These are phyloP conservation scores for Trichoderma afroharzianum DNA, from an alignment of 2,329 filamentous ascomycete species.

Conservation along the genomic window DNA sequence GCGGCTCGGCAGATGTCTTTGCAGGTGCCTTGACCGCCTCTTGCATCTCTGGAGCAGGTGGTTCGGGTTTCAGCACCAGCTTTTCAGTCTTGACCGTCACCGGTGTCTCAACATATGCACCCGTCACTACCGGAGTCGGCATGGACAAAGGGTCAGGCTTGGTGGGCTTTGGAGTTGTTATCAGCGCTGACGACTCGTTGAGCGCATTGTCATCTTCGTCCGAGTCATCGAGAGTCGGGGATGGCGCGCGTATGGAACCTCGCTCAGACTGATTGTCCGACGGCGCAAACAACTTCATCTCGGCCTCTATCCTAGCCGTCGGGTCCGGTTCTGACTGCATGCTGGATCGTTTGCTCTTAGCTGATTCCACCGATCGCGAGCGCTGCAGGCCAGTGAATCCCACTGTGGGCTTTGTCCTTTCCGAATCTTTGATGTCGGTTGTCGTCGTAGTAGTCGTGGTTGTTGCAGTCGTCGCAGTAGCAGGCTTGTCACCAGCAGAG, in stretches of 20 bases:
- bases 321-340: conserved; percentile 52
- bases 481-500: conserved; percentile 15
- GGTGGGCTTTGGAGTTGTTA: conserved; percentile 46
- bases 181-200: conserved; percentile 23
- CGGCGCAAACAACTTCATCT: conserved; percentile 55
- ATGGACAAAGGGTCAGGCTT: conserved; percentile 45
- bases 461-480: not conserved
- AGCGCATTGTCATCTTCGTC: conserved; percentile 30
- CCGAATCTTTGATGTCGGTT: conserved; percentile 23
- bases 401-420: conserved; percentile 39
- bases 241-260: conserved; percentile 51
- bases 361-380: conserved; percentile 42
- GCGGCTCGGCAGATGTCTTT: conserved; percentile 14
- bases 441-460: not conserved
- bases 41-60: conserved; percentile 21
- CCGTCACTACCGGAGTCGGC: conserved; percentile 52
- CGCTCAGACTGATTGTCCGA: conserved; percentile 53
- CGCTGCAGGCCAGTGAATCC: conserved; percentile 45
- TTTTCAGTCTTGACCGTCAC: conserved; percentile 42
- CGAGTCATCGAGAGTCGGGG: conserved; percentile 35
- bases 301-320: conserved; percentile 53
- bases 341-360: conserved; percentile 47
- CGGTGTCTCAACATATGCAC: conserved; percentile 57
- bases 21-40: conserved; percentile 24
- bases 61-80: conserved; percentile 18